These are phyloP conservation scores for Priceomyces fermenticarens DNA, from an alignment of 805 yeast genomes.

Conservation along the genomic window DNA sequence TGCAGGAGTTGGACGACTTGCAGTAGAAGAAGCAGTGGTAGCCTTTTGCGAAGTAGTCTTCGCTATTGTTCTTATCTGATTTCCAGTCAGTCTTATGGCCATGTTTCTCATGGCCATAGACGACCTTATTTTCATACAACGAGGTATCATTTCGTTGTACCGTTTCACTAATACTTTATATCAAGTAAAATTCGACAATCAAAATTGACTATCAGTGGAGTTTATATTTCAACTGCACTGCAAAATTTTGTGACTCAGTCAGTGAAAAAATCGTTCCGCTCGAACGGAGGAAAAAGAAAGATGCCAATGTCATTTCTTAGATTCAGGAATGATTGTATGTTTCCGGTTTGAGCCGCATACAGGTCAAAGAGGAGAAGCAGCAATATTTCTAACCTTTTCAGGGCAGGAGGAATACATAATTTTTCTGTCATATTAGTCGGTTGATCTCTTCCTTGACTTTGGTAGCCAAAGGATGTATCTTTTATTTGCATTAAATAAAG, in stretches of 20 bases:
- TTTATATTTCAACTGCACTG: neutral
- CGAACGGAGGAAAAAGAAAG: constrained; percentile 7
- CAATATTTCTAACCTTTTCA: neutral
- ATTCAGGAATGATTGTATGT: too few relatives aligned
- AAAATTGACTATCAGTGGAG: too few relatives aligned
- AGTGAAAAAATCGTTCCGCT: constrained; percentile 3
- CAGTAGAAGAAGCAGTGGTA: constrained; percentile 23
- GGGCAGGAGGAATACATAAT: too few relatives aligned
- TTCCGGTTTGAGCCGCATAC: too few relatives aligned
- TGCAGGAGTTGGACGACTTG: constrained; percentile 27
- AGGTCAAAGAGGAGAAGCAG: neutral
- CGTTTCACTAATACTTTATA: neutral
- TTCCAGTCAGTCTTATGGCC: constrained; percentile 11
- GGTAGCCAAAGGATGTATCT: too few relatives aligned
- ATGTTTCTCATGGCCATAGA: constrained; percentile 5
- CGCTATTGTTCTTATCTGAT: constrained; percentile 25
- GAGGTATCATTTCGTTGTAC: constrained; percentile 13
- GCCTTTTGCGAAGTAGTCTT: constrained; percentile 29
- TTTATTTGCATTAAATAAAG: too few relatives aligned
- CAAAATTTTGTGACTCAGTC: neutral
- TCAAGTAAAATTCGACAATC: too few relatives aligned
- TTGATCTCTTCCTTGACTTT: too few relatives aligned
- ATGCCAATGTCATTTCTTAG: too few relatives aligned
- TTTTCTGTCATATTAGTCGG: too few relatives aligned
- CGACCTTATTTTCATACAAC: constrained; percentile 13